These are phyloP conservation scores for Piper longum DNA, from an alignment of 164 flowering plant species.

Conservation along the genomic window DNA sequence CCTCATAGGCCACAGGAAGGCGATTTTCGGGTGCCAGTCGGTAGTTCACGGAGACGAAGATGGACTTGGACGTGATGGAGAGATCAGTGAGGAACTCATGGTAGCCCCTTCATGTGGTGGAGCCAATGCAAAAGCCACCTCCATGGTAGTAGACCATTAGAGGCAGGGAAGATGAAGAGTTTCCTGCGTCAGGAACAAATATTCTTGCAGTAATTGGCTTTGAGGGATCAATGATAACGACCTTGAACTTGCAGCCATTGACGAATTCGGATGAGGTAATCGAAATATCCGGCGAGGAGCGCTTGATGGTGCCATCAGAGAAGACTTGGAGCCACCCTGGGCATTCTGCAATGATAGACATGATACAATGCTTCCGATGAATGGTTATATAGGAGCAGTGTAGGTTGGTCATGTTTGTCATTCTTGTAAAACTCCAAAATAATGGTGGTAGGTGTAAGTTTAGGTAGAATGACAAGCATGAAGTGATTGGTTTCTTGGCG, in stretches of 20 bases:
- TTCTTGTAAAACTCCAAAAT: neutral
- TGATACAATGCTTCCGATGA: conserved; percentile 1
- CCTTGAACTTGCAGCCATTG: conserved; percentile 44
- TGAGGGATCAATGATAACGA: conserved; percentile 34
- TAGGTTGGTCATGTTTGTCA: neutral
- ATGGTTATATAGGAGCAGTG: neutral
- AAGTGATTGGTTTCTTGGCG: no score
- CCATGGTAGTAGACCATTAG: conserved; percentile 71
- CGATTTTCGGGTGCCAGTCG: conserved; percentile 70
- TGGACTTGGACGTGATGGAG: conserved; percentile 25
- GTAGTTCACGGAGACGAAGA: conserved; percentile 64
- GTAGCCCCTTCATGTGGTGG: conserved; percentile 72
- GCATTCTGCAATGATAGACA: conserved; percentile 49
- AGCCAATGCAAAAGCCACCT: conserved; percentile 91
- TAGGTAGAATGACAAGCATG: no score
- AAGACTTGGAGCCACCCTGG: conserved; percentile 52
- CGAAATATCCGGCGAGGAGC: conserved; percentile 34
- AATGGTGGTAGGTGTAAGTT: neutral
- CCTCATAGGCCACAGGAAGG: conserved; percentile 60
- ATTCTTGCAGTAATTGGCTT: conserved; percentile 52
- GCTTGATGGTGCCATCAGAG: conserved; percentile 53
- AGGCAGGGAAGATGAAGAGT: conserved; percentile 17
- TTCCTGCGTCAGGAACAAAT: conserved; percentile 30
- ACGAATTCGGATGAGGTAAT: conserved; percentile 18
- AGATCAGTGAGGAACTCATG: conserved; percentile 52